These are phyloP conservation scores for Cladorrhinum sp. DNA, from an alignment of 2,329 filamentous ascomycete genomes.

Conservation along the genomic window DNA sequence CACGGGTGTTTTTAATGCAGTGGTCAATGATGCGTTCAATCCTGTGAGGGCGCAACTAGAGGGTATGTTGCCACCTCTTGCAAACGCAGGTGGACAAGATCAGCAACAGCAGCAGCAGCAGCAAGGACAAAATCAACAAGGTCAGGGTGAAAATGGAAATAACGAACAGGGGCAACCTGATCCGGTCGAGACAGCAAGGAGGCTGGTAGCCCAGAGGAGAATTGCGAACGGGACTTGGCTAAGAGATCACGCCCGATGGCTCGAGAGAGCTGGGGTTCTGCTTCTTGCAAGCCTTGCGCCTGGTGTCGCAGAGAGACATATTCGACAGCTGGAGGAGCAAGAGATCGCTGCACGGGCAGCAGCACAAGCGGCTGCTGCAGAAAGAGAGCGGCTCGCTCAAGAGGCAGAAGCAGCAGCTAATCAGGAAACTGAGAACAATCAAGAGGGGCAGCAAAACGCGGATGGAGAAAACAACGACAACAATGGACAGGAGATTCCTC, in stretches of 20 bases:
- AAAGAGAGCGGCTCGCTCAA: slow-evolving; percentile 31
- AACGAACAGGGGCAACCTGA: slow-evolving; percentile 33
- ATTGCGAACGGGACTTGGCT: slow-evolving; percentile 48
- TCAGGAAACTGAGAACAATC: slow-evolving; percentile 9
- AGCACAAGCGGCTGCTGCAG: slow-evolving; percentile 40
- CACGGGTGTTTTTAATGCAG: slow-evolving; percentile 55
- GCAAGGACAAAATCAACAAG: neutral
- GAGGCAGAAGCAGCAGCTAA: slow-evolving; percentile 8
- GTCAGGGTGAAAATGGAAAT: neutral
- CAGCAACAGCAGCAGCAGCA: slow-evolving; percentile 25
- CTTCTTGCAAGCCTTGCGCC: slow-evolving; percentile 66
- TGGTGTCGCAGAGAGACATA: slow-evolving; percentile 63
- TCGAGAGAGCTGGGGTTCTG: slow-evolving; percentile 59
- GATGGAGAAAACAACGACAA: neutral
- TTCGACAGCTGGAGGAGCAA: slow-evolving; percentile 55
- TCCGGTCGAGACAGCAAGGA: slow-evolving; percentile 52
- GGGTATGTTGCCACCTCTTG: slow-evolving; percentile 52
- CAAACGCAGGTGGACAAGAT: slow-evolving; percentile 35
- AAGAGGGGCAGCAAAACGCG: neutral
- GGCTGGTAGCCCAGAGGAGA: slow-evolving; percentile 49
- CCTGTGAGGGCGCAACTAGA: slow-evolving; percentile 59
- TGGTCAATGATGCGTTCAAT: slow-evolving; percentile 54
- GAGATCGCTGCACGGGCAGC: slow-evolving; percentile 46
- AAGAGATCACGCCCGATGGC: slow-evolving; percentile 47
- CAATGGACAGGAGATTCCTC: neutral